Conservation (phyloP, 75 land plant species). For the Gnetum montanum region DNA sequence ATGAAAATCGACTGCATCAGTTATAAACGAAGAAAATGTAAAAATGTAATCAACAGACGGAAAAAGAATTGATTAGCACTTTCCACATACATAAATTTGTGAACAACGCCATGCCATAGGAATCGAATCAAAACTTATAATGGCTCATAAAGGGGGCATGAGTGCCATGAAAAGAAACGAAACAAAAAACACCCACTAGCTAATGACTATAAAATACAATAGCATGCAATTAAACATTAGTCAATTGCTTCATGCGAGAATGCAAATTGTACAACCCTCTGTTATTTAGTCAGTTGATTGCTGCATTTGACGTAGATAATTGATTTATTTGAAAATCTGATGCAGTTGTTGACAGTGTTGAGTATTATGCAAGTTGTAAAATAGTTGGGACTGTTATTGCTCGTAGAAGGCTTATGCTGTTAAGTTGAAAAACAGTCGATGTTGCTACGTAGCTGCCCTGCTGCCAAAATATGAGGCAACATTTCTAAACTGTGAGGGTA, state of each 20-base stretch:
- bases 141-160: too few relatives aligned
- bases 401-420: constrained; percentile 24
- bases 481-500: constrained; percentile 14
- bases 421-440: constrained; percentile 25
- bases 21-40: too few relatives aligned
- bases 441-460: constrained; percentile 43
- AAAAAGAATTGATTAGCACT: too few relatives aligned
- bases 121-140: too few relatives aligned
- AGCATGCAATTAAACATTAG: not conserved
- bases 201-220: not conserved
- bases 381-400: constrained; percentile 28
- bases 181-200: too few relatives aligned
- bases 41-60: too few relatives aligned
- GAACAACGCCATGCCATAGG: too few relatives aligned
- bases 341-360: constrained; percentile 17
- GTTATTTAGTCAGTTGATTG: constrained; percentile 17
- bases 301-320: constrained; percentile 15
- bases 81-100: too few relatives aligned
- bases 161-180: too few relatives aligned
- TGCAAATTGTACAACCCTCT: constrained; percentile 34
- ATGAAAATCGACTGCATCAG: too few relatives aligned
- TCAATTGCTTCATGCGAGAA: constrained; percentile 18
- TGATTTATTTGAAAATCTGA: constrained; percentile 29
- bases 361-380: constrained; percentile 5
- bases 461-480: constrained; percentile 39